phyloP scores from a whole-genome alignment of 1,284 basidiomycete genomes.

The Malassezia japonica region DNA sequence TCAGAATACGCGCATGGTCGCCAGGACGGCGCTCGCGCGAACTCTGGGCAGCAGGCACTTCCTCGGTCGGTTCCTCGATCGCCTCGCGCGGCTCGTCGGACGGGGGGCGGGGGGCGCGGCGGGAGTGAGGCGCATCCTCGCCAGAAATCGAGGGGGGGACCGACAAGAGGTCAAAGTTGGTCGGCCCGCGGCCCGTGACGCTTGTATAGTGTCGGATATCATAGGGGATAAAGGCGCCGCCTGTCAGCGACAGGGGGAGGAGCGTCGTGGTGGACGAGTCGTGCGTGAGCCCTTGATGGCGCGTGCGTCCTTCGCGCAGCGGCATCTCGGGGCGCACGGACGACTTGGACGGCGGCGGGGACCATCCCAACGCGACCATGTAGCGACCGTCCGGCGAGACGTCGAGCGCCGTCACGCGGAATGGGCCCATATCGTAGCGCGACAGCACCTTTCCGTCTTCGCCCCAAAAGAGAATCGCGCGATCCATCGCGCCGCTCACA shows the following conservation, averaged over 20 bases:
- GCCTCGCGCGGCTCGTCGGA: neutral
- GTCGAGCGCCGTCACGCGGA: slow-evolving; percentile 76
- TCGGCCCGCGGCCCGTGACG: neutral
- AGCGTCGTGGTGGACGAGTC: neutral
- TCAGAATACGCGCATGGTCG: neutral
- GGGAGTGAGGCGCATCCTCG: too few relatives aligned
- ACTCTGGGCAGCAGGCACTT: neutral
- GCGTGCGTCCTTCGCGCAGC: neutral
- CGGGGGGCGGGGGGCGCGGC: too few relatives aligned
- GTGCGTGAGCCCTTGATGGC: too few relatives aligned
- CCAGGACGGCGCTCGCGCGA: neutral
- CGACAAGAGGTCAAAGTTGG: too few relatives aligned
- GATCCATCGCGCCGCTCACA: slow-evolving; percentile 79
- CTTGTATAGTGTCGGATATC: neutral
- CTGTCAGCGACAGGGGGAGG: neutral
- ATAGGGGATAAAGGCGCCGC: neutral
- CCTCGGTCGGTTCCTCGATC: neutral
- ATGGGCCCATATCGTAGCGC: slow-evolving; percentile 63
- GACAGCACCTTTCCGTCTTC: slow-evolving; percentile 59
- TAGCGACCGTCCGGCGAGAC: slow-evolving; percentile 74
- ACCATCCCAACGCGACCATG: slow-evolving; percentile 60
- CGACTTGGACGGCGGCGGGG: neutral
- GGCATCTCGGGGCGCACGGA: neutral
- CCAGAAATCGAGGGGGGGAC: too few relatives aligned
- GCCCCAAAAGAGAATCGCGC: slow-evolving; percentile 72